Base-by-base conservation (phyloP, 2,329 filamentous ascomycete genomes). In the Onygenales sp. region DNA sequence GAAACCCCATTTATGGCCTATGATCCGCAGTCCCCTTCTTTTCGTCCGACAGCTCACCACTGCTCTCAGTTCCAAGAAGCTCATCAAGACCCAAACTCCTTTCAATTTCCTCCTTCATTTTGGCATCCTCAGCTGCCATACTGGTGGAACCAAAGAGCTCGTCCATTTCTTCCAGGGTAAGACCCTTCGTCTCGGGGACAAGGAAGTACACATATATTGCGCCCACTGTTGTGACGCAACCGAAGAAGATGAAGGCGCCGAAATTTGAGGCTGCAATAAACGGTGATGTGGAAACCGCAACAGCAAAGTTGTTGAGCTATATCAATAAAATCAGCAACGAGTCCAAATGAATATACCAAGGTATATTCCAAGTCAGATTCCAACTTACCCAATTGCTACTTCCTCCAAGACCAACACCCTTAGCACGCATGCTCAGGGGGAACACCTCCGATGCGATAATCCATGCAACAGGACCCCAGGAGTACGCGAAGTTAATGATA, bases 381-480 rank as follows among this genome's bases (percentile, higher is more conserved):
- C 4, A 1, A 44, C 42, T 3, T 44, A 44, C 21, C 69, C 69
- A 71, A 55, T 71, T 69, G 14, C 59, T 61, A 31, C 62, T 63
- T 6, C 65, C 68, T 14, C 63, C 63, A 4, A 69, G 57, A 57
- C 59, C 61, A 11, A 66, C 62, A 6, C 69, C 68, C 56, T 88
- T 87, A 1, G 86, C 80, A 1, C 85, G 78, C 33, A 83, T 83
- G 55, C 79, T 83, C 3, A 89, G 69, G 0, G 86, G 86, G 81
- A 84, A 90, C 46, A 89, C 81, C 68, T 89, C 86, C 1, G 84
- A 81, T 1, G 87, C 78, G 47, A 90, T 76, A 57, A 87, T 86
- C 86, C 86, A 90, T 0, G 83, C 79, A 57, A 83, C 85, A 2
- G 85, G 86, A 0, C 64, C 65, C 86, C 86, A 90, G 0, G 79